Evolutionary conservation across 306 rosid species (phyloP), one percentile per base, ranked within the genome.

Genomic region (Morella rubra): DNA sequence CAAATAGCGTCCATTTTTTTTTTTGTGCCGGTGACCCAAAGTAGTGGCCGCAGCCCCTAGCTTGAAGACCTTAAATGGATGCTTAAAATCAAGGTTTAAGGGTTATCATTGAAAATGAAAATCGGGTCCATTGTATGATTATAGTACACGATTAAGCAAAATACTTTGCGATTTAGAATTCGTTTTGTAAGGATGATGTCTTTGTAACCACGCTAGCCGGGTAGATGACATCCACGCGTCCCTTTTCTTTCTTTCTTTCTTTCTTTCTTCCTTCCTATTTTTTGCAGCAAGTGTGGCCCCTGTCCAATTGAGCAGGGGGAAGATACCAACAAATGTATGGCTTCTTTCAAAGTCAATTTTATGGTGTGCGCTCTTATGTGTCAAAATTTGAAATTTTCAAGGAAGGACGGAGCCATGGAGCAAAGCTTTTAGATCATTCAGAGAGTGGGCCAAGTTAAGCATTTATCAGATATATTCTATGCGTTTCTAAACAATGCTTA

Each of bases 201-300:
- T 84, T 87, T 72, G 73, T 58, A 75, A 78, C 80, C 88, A 87
- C 84, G 90, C 89, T 54, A 87, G 81, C 81, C 75, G 56, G 82
- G 74, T 84, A 52, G 80, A 85, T 81, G 82, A 86, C 81, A 78
- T 73, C 77, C 53, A 49, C 11, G 53, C 14, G 53, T 49, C 14
- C 12, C 12, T 46, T 32, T 32, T 2, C 3, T 32, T 32, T 32
- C n/a, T n/a, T n/a, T 47, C 12, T 46, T 46, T 7, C 2, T 32
- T 32, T 32, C n/a, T n/a, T n/a, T 47, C 12, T 46, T 46, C 1
- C 2, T 49, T 49, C 14, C 3, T 47, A 12, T 49, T 49, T 49
- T 12, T 0, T 49, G 11, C 15, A 49, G 14, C 14, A 12, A 9
- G 53, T 49, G 53, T 12, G 16, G 53, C 16, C 53, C 81, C 67